These are phyloP conservation scores for Arthrobotrys sinensis DNA, from an alignment of 2,329 filamentous ascomycete species.

Conservation along the genomic window DNA sequence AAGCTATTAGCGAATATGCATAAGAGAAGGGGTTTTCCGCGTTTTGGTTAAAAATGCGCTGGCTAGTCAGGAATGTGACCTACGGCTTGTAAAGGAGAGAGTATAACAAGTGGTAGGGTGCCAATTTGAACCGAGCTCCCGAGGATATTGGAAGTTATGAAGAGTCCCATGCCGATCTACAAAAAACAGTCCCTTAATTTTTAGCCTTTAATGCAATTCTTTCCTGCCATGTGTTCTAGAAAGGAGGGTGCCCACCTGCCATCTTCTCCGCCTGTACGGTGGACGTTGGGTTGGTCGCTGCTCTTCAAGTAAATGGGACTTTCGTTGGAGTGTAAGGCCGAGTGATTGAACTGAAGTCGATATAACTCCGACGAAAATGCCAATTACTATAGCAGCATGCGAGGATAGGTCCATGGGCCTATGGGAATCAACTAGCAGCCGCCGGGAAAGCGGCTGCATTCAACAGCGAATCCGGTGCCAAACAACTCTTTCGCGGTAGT, in stretches of 20 bases:
- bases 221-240: slow-evolving; percentile 30
- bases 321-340: slow-evolving; percentile 94
- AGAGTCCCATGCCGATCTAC: slow-evolving; percentile 90
- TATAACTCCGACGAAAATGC: slow-evolving; percentile 90
- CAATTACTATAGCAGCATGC: slow-evolving; percentile 84
- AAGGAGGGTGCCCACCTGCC: slow-evolving; percentile 76
- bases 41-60: not conserved
- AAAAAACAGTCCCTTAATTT: slow-evolving; percentile 59
- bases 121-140: slow-evolving; percentile 98
- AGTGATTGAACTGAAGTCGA: slow-evolving; percentile 96
- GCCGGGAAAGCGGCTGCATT: slow-evolving; percentile 35
- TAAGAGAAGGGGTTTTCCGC: not conserved
- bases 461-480: slow-evolving; percentile 1
- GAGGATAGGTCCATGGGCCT: slow-evolving; percentile 82
- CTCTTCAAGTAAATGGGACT: slow-evolving; percentile 98
- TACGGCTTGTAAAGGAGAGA: slow-evolving; percentile 91
- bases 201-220: not conserved
- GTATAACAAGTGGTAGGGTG: slow-evolving; percentile 90
- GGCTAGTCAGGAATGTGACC: slow-evolving; percentile 62
- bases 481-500: slow-evolving; percentile 19
- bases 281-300: slow-evolving; percentile 87
- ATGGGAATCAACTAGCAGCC: slow-evolving; percentile 74
- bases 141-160: slow-evolving; percentile 92
- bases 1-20: slow-evolving; percentile 39
- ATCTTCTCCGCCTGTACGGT: slow-evolving; percentile 89